Evolutionary conservation across 2,329 filamentous ascomycete genomes (phyloP).

Genomic region (Truncatella angustata): DNA sequence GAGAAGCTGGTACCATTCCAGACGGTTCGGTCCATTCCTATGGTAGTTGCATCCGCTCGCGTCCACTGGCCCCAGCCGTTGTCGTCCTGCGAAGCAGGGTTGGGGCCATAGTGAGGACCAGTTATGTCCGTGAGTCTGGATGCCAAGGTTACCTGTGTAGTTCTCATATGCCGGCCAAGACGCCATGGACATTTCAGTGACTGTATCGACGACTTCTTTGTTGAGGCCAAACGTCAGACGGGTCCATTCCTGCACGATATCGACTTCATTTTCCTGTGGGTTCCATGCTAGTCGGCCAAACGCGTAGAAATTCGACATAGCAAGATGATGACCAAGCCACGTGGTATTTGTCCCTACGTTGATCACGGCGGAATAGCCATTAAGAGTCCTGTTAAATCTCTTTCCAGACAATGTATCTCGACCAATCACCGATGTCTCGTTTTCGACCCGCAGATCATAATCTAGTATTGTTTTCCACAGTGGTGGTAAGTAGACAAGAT

Average conservation of each 20-base stretch:
- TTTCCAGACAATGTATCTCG: constrained; percentile 62
- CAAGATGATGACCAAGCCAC: constrained; percentile 68
- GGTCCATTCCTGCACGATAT: constrained; percentile 64
- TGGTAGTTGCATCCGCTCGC: constrained; percentile 54
- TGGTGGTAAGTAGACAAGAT: constrained; percentile 66
- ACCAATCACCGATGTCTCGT: constrained; percentile 48
- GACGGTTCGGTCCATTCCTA: constrained; percentile 72
- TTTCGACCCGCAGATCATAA: constrained; percentile 63
- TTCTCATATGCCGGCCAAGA: constrained; percentile 72
- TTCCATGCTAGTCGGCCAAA: constrained; percentile 68
- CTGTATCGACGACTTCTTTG: constrained; percentile 51
- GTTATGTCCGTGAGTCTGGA: constrained; percentile 71
- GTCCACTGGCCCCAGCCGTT: constrained; percentile 74
- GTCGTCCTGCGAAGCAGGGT: constrained; percentile 64
- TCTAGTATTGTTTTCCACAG: constrained; percentile 68
- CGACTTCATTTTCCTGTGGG: constrained; percentile 44
- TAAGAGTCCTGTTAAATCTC: constrained; percentile 53
- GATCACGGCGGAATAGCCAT: constrained; percentile 65
- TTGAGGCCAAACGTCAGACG: constrained; percentile 62
- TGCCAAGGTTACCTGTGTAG: constrained; percentile 68
- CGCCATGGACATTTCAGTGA: constrained; percentile 62
- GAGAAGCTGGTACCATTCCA: constrained; percentile 64
- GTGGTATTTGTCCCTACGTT: constrained; percentile 65
- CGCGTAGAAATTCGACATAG: constrained; percentile 71
- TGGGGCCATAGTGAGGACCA: constrained; percentile 66